Evolutionary conservation across 2,329 filamentous ascomycete genomes (phyloP), one percentile per base, ranked within the genome.

Genomic region (Hirsutella rhossiliensis): DNA sequence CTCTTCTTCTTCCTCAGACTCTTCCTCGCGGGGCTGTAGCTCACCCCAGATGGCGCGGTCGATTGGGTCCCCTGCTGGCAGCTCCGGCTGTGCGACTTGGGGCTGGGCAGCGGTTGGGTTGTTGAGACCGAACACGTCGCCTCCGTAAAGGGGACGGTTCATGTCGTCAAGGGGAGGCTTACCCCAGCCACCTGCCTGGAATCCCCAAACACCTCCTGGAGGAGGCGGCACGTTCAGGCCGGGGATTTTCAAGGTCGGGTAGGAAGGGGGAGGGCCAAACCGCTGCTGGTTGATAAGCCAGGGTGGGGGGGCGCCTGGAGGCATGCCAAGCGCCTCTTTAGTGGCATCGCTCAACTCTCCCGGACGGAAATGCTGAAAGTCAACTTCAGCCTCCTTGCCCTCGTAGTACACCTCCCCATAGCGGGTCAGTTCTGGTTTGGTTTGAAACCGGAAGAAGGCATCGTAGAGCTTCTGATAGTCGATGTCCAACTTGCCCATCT

Each of bases 371-470:
- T 96, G 86, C 54, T 86, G 82, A 50, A 94, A 76, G 60, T 97
- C 94, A 1, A 92, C 95, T 65, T 98, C 92, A 58, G 87, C 92
- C 61, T 98, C 92, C 63, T 98, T 98, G 59, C 92, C 92, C 65
- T 98, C 92, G 62, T 97, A 97, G 64, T 98, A 98, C n/a, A 98
- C 89, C 63, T 98, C 92, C 36, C 92, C 92, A 55, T 95, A 98
- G 38, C 89, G 78, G 29, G 92, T 97, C 50, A 98, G 69, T 54
- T 88, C 82, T 0, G 92, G 92, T 65, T 98, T 98, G 36, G 87
- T 94, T 67, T 98, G 92, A 60, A 95, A 94, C 47, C 88, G 80
- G 72, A 98, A 98, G 71, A 98, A 98, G 4, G 92, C 92, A 60
- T 97, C 92, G 66, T 97, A 97, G 44, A 97, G 79, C 62, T 92